Percentiles rank a stretch among this genome's conserved stretches.
Conservation (phyloP, 108 stramenopile genomes). For the Pseudonitzschia pungens region DNA sequence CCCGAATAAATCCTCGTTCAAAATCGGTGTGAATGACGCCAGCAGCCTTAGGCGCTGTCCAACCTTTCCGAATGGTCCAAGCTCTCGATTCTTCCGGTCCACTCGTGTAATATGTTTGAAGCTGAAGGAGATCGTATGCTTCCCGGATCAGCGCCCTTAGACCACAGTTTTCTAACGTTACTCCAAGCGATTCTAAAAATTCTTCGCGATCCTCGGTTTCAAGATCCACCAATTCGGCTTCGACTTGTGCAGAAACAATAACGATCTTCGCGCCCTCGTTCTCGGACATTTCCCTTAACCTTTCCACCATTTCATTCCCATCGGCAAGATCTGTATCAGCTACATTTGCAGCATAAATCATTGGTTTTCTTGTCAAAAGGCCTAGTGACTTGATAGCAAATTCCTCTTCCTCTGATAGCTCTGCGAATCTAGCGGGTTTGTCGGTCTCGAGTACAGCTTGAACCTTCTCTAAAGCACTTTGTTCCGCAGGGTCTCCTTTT, state of each 20-base stretch:
- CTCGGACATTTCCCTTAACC: slow-evolving; percentile 69
- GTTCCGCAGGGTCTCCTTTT: slow-evolving; percentile 70
- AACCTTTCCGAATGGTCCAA: slow-evolving; percentile 95
- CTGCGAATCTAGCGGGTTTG: slow-evolving; percentile 83
- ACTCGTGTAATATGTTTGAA: slow-evolving; percentile 95
- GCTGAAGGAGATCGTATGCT: slow-evolving; percentile 86
- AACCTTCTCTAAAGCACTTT: slow-evolving; percentile 86
- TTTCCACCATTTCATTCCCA: slow-evolving; percentile 89
- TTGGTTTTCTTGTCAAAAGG: slow-evolving; percentile 89
- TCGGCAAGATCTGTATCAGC: slow-evolving; percentile 93
- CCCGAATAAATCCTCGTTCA: slow-evolving; percentile 97
- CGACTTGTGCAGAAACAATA: slow-evolving; percentile 96
- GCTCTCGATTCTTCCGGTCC: slow-evolving; percentile 96
- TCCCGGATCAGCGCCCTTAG: slow-evolving; percentile 87
- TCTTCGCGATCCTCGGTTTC: slow-evolving; percentile 76
- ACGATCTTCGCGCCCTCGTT: slow-evolving; percentile 89
- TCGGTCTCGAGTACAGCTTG: slow-evolving; percentile 62
- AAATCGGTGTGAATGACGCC: slow-evolving; percentile 99
- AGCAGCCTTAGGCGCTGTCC: slow-evolving; percentile 94
- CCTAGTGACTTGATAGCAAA: slow-evolving; percentile 74
- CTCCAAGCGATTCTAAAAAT: slow-evolving; percentile 89
- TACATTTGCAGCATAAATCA: slow-evolving; percentile 98
- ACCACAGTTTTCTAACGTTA: slow-evolving; percentile 84
- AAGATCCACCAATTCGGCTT: slow-evolving; percentile 92
- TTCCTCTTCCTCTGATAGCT: slow-evolving; percentile 82